Conservation (phyloP, 495 filamentous ascomycete genomes). For the Lichenothelia convexa region DNA sequence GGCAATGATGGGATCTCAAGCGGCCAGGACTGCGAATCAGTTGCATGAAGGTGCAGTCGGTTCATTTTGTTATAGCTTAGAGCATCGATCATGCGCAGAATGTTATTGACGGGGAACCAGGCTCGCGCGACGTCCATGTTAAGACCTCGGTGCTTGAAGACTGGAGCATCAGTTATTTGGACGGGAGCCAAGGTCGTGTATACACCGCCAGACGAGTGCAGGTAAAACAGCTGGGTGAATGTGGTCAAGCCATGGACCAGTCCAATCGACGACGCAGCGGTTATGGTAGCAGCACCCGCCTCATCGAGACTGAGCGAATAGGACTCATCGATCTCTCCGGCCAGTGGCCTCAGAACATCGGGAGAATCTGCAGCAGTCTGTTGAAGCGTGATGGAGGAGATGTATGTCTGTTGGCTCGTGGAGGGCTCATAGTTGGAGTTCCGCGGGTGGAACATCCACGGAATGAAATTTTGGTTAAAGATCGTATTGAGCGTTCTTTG, state of each 20-base stretch:
- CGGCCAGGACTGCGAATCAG: conserved; percentile 73
- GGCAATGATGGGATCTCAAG: conserved; percentile 57
- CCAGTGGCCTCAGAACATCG: conserved; percentile 35
- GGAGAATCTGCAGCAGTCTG: conserved; percentile 37
- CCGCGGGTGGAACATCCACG: conserved; percentile 56
- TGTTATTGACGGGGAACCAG: conserved; percentile 41
- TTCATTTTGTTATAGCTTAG: conserved; percentile 64
- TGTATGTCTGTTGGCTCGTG: conserved; percentile 21
- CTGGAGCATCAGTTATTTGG: conserved; percentile 43
- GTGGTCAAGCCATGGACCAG: conserved; percentile 48
- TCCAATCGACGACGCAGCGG: conserved; percentile 42
- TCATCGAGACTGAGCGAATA: conserved; percentile 42
- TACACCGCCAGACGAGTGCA: conserved; percentile 35
- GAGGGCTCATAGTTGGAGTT: conserved; percentile 41
- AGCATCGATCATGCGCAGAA: conserved; percentile 53
- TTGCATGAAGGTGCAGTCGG: conserved; percentile 56
- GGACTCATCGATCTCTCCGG: conserved; percentile 49
- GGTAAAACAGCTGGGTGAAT: conserved; percentile 59
- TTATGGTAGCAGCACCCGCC: conserved; percentile 37
- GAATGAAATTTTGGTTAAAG: conserved; percentile 44
- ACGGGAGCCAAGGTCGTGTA: conserved; percentile 54
- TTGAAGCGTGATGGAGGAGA: conserved; percentile 37
- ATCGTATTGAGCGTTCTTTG: conserved; percentile 29
- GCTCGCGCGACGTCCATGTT: conserved; percentile 55
- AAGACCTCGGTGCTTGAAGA: conserved; percentile 53